phyloP scores from a whole-genome alignment of 495 filamentous ascomycete species.

The Daldinia vernicosa region DNA sequence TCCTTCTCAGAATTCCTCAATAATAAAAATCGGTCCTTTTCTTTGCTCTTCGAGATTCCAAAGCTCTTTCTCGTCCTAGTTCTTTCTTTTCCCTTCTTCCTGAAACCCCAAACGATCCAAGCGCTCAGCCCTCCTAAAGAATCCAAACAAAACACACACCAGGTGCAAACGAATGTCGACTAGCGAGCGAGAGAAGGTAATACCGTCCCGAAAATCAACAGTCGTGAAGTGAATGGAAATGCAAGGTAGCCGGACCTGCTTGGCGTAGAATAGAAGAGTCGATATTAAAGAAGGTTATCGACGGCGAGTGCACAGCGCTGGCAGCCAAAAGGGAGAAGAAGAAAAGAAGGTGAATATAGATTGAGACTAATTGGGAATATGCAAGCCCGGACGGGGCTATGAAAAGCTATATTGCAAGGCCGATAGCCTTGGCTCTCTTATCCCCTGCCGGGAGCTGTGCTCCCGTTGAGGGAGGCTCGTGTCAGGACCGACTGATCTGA shows the following conservation, averaged over 20 bases:
- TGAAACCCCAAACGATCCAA: conserved; percentile 38
- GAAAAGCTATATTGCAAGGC: conserved; percentile 53
- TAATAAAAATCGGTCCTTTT: conserved; percentile 34
- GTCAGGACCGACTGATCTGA: conserved; percentile 49
- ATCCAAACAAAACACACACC: conserved; percentile 30
- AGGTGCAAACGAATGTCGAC: conserved; percentile 35
- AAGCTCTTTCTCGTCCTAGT: conserved; percentile 37
- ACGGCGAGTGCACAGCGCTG: conserved; percentile 58
- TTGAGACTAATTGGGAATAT: conserved; percentile 42
- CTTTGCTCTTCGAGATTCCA: conserved; percentile 13
- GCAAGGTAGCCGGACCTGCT: conserved; percentile 61
- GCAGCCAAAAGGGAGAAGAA: conserved; percentile 46
- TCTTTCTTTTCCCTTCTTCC: conserved; percentile 31
- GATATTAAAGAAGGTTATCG: conserved; percentile 60
- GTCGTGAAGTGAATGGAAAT: conserved; percentile 46
- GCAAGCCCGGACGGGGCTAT: conserved; percentile 45
- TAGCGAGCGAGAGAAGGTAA: conserved; percentile 18
- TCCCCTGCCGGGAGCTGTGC: conserved; percentile 42
- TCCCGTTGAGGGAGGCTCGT: conserved; percentile 50
- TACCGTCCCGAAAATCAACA: conserved; percentile 22
- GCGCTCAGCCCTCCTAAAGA: conserved; percentile 28
- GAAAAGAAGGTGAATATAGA: conserved; percentile 43
- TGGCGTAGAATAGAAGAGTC: conserved; percentile 44
- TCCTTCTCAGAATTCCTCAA: conserved; percentile 24
- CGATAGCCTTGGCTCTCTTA: conserved; percentile 30